These are phyloP conservation scores for Pichia sp. DNA, from an alignment of 1,139 yeast genomes.

Conservation along the genomic window DNA sequence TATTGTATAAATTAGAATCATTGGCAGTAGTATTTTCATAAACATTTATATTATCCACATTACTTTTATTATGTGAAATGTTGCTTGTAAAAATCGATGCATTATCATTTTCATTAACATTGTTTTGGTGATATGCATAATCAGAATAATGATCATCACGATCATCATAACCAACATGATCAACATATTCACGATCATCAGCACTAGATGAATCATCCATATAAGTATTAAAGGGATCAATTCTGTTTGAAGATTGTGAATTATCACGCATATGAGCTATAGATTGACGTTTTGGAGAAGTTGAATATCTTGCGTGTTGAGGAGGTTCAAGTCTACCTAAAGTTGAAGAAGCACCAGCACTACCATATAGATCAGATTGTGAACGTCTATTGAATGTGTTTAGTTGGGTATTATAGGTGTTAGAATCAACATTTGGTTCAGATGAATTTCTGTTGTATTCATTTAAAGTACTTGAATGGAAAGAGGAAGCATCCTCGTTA, in stretches of 20 bases:
- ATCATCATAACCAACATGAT: conserved; percentile 1
- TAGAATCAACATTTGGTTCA: background rate
- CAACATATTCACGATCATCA: conserved; percentile 1
- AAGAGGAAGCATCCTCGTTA: conserved; percentile 5
- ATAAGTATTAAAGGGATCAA: conserved; percentile 9
- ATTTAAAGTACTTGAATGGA: background rate
- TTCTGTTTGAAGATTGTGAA: background rate
- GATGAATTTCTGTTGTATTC: background rate
- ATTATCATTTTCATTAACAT: background rate
- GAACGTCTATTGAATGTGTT: background rate
- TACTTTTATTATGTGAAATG: background rate
- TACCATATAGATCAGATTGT: background rate
- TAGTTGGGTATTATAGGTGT: background rate
- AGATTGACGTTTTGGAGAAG: conserved; percentile 3
- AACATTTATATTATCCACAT: background rate
- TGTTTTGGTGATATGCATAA: background rate
- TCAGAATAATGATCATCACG: conserved; percentile 3
- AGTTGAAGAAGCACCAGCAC: background rate
- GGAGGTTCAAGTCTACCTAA: conserved; percentile 2
- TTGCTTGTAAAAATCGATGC: background rate
- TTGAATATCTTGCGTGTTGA: conserved; percentile 4
- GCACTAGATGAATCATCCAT: conserved; percentile 2
- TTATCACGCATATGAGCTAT: conserved; percentile 6
- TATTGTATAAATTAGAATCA: conserved; percentile 2
- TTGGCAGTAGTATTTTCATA: conserved; percentile 5